These are phyloP conservation scores for Trametes meyenii DNA, from an alignment of 768 basidiomycete species.

Conservation along the genomic window DNA sequence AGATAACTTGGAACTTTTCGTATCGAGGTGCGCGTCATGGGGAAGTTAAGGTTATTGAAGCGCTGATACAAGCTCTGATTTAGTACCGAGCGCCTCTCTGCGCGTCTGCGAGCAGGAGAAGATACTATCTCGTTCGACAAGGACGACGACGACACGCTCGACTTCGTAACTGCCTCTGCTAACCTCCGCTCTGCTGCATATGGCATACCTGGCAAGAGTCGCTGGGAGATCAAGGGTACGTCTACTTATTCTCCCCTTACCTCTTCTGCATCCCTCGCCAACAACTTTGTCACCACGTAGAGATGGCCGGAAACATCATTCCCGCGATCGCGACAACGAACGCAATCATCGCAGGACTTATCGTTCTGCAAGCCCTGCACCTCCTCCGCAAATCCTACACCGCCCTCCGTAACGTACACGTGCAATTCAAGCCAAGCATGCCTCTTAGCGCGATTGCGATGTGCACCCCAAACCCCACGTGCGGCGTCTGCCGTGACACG, in stretches of 20 bases:
- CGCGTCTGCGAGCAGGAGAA: conserved; percentile 65
- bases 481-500: conserved; percentile 85
- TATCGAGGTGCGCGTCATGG: conserved; percentile 63
- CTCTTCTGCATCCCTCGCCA: neutral
- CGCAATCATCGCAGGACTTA: conserved; percentile 92
- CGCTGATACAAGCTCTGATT: neutral
- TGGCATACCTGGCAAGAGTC: conserved; percentile 83
- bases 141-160: conserved; percentile 95
- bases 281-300: conserved; percentile 42
- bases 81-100: conserved; percentile 81
- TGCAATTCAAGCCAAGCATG: conserved; percentile 76
- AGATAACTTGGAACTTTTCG: conserved; percentile 83
- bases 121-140: conserved; percentile 90
- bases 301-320: conserved; percentile 99
- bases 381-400: conserved; percentile 69
- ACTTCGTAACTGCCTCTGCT: conserved; percentile 94
- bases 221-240: conserved; percentile 96
- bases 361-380: conserved; percentile 91
- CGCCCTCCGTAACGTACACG: conserved; percentile 72
- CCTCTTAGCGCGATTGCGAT: conserved; percentile 74
- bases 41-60: too few relatives aligned
- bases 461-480: conserved; percentile 71
- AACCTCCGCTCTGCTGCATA: conserved; percentile 93
- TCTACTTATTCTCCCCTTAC: neutral
- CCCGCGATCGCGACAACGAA: conserved; percentile 99